A percentile compares a stretch with the other conserved stretches of the same genome.
These are phyloP conservation scores for Moricandia arvensis DNA, from an alignment of 345 rosid species.

Conservation along the genomic window DNA sequence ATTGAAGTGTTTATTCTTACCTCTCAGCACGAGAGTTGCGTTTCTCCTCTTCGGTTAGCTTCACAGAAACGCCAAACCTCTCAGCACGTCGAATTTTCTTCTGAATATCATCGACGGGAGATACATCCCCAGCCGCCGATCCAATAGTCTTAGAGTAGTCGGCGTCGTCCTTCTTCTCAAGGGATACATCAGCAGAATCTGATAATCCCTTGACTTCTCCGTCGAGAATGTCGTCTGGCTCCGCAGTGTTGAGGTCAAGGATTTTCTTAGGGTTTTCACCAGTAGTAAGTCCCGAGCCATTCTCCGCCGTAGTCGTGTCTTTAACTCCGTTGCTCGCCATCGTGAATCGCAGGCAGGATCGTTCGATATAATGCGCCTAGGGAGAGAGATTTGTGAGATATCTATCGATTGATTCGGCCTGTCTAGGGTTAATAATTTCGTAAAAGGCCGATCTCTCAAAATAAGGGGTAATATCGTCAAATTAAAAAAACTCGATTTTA, in stretches of 20 bases:
- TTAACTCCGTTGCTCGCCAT: constrained; percentile 48
- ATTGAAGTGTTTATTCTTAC: constrained; percentile 21
- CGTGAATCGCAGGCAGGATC: constrained; percentile 7
- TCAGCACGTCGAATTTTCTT: constrained; percentile 93
- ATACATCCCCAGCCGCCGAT: constrained; percentile 30
- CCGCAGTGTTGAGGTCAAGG: constrained; percentile 37
- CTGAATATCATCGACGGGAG: constrained; percentile 49
- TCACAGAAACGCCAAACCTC: constrained; percentile 79
- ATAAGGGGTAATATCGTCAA: not conserved
- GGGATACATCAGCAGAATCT: constrained; percentile 7
- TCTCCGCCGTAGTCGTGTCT: constrained; percentile 22
- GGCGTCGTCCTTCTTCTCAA: constrained; percentile 36
- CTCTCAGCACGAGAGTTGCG: constrained; percentile 94
- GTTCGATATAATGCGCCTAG: not conserved
- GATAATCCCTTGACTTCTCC: constrained; percentile 17
- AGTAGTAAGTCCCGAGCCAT: constrained; percentile 6
- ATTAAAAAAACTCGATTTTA: not conserved
- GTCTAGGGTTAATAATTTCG: not conserved
- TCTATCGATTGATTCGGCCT: not conserved
- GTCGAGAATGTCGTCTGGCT: constrained; percentile 32
- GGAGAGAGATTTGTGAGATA: not conserved
- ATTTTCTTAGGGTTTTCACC: constrained; percentile 46
- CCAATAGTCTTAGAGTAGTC: constrained; percentile 41
- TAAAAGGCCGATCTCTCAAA: not conserved
- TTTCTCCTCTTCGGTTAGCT: constrained; percentile 83